Evolutionary conservation across 2,329 filamentous ascomycete species (phyloP).

Genomic region (Chaetomium olivaceum): DNA sequence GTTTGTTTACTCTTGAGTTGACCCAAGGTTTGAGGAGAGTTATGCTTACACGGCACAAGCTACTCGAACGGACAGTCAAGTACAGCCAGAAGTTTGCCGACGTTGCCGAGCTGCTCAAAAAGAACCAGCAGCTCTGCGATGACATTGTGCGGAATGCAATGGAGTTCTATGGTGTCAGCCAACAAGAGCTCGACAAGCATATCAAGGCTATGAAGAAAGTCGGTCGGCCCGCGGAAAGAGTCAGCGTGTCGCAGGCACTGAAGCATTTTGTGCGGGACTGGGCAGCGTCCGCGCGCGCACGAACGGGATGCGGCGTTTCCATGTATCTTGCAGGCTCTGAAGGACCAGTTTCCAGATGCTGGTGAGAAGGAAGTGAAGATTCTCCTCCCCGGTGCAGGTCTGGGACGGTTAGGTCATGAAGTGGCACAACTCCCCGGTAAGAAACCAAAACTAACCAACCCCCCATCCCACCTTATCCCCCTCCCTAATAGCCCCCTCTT

Average conservation of each 20-base stretch:
- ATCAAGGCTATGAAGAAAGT: conserved; percentile 42
- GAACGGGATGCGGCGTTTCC: conserved; percentile 49
- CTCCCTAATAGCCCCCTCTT: background rate
- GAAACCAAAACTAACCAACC: conserved; percentile 34
- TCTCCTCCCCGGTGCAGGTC: conserved; percentile 54
- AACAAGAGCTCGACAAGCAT: conserved; percentile 48
- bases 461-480: too few species aligned
- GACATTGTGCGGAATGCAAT: conserved; percentile 49
- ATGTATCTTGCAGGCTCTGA: conserved; percentile 41
- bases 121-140: conserved; percentile 50
- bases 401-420: conserved; percentile 55
- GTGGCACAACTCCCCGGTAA: conserved; percentile 42
- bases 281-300: conserved; percentile 48
- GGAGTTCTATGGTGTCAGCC: conserved; percentile 47
- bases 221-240: conserved; percentile 45
- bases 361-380: conserved; percentile 38
- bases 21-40: background rate
- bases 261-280: conserved; percentile 62
- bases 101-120: conserved; percentile 45
- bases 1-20: background rate
- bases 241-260: conserved; percentile 53
- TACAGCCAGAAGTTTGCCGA: conserved; percentile 56
- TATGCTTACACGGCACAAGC: conserved; percentile 9
- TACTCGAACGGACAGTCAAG: conserved; percentile 57
- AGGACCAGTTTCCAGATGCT: conserved; percentile 37